These are phyloP conservation scores for Fonsecaea nubica DNA, from an alignment of 2,329 filamentous ascomycete species.

Conservation along the genomic window DNA sequence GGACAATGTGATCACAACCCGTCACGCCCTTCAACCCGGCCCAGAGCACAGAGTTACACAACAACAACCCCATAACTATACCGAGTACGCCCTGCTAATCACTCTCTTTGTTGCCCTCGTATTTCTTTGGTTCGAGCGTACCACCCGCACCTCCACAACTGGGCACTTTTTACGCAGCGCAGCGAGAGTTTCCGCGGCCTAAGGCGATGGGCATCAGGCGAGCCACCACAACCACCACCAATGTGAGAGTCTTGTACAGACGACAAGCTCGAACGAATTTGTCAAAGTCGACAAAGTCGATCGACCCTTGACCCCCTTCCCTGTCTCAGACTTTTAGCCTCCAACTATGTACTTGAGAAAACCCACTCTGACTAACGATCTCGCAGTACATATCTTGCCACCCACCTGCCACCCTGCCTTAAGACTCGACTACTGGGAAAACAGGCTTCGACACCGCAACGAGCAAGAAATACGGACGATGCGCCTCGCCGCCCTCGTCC, in stretches of 20 bases:
- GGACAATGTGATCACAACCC: neutral
- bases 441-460: slow-evolving; percentile 36
- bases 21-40: neutral
- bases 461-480: slow-evolving; percentile 49
- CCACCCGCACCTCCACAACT: neutral
- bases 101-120: neutral
- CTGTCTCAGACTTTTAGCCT: too few species aligned
- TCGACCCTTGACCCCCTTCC: neutral
- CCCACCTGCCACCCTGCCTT: too few species aligned
- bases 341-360: too few species aligned
- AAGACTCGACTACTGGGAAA: too few species aligned
- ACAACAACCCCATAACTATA: too few species aligned
- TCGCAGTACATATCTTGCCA: too few species aligned
- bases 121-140: neutral
- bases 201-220: neutral
- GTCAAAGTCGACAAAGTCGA: neutral
- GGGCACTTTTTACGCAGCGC: neutral
- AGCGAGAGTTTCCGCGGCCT: neutral
- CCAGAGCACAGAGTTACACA: neutral
- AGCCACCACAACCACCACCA: too few species aligned
- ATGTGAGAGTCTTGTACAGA: too few species aligned
- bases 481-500: slow-evolving; percentile 40
- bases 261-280: neutral
- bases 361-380: too few species aligned
- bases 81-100: neutral